Percentiles rank a stretch among this genome's conserved stretches.
Evolutionary conservation across 305 asterid species (phyloP).

Genomic region (Fraxinus xanthoxyloides): DNA sequence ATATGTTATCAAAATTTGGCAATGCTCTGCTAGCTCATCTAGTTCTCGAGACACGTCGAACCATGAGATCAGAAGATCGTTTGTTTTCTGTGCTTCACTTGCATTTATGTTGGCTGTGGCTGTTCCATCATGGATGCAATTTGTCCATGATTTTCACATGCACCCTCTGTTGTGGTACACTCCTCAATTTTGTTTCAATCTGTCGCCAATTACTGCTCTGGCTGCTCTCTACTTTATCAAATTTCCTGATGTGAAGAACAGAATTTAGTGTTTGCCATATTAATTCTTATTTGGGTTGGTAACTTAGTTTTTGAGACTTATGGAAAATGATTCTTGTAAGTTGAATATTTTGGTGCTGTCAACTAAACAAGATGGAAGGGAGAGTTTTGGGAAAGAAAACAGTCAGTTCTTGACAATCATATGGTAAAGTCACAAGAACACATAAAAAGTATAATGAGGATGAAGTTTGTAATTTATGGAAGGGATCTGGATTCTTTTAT

Average conservation of each 20-base stretch:
- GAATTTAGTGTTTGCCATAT: not conserved
- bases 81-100: slow-evolving; percentile 56
- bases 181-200: slow-evolving; percentile 5
- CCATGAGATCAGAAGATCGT: slow-evolving; percentile 51
- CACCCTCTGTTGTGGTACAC: slow-evolving; percentile 81
- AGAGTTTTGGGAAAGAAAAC: not conserved
- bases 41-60: slow-evolving; percentile 30
- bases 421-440: not conserved
- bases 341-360: not conserved
- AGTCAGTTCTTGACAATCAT: not conserved
- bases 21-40: slow-evolving; percentile 30
- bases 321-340: not conserved
- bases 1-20: slow-evolving; percentile 43
- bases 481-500: not conserved
- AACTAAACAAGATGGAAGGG: not conserved
- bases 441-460: not conserved
- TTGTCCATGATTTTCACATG: slow-evolving; percentile 61
- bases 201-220: slow-evolving; percentile 15
- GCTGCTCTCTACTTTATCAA: slow-evolving; percentile 4
- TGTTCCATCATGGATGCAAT: slow-evolving; percentile 91
- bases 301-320: not conserved
- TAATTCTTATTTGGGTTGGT: not conserved
- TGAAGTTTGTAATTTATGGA: not conserved
- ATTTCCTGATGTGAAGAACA: not conserved
- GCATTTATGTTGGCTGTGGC: slow-evolving; percentile 43